These are phyloP conservation scores for Fusarium nisikadoi DNA, from an alignment of 2,329 filamentous ascomycete genomes.

Conservation along the genomic window DNA sequence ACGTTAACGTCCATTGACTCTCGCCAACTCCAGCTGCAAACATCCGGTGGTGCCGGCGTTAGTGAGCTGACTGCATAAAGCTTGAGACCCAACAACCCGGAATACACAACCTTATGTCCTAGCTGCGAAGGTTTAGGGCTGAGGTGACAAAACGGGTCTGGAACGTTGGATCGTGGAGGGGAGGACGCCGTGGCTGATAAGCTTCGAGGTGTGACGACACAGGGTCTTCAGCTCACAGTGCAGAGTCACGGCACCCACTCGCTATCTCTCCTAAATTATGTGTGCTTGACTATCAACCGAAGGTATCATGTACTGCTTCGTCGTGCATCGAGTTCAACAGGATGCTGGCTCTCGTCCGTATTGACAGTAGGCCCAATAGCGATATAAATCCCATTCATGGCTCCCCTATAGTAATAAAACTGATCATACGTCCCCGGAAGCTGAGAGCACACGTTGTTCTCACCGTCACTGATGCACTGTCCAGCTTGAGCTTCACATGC, in stretches of 20 bases:
- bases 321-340: neutral
- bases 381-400: neutral
- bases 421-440: neutral
- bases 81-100: neutral
- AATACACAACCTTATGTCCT: neutral
- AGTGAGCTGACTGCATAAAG: conserved; percentile 20
- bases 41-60: neutral
- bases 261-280: too few species aligned
- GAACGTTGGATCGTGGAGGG: neutral
- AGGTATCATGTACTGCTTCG: neutral
- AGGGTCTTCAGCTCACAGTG: neutral
- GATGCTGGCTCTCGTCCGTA: neutral
- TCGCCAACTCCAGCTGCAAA: neutral
- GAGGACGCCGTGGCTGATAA: neutral
- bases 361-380: neutral
- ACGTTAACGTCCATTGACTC: neutral
- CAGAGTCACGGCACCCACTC: neutral
- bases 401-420: neutral
- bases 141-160: neutral
- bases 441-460: neutral
- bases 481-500: neutral
- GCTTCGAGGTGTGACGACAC: neutral
- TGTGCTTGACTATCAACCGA: neutral
- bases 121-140: conserved; percentile 4
- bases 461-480: neutral